phyloP scores from a whole-genome alignment of 192 early-diverging fungal species.

The Backusella mclennaniae region DNA sequence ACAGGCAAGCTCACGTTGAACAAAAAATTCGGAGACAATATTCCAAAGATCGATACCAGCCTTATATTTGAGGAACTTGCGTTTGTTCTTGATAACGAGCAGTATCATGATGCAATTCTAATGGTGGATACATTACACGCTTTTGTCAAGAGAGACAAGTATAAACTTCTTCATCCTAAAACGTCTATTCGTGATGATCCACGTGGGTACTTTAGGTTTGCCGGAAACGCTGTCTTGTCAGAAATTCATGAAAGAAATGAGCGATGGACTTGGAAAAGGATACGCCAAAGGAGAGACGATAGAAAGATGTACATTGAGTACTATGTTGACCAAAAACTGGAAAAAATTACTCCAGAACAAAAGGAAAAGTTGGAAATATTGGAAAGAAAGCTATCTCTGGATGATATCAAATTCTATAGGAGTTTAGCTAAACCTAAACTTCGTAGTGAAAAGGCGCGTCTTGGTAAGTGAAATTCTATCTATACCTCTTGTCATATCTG shows the following conservation, averaged over 20 bases:
- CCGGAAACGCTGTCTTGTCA: constrained; percentile 60
- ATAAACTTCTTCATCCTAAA: constrained; percentile 83
- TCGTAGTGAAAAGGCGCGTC: constrained; percentile 56
- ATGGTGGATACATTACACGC: constrained; percentile 46
- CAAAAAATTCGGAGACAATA: constrained; percentile 12
- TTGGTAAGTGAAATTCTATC: constrained; percentile 24
- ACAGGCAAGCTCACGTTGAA: constrained; percentile 46
- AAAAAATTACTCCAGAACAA: constrained; percentile 37
- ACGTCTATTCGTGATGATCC: constrained; percentile 73
- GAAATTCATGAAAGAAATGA: constrained; percentile 76
- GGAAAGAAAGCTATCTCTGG: constrained; percentile 64
- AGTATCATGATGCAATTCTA: constrained; percentile 67
- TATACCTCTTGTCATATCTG: not conserved
- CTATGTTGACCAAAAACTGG: constrained; percentile 46
- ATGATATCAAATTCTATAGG: constrained; percentile 78
- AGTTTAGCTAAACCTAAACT: constrained; percentile 60
- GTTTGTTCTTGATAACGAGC: constrained; percentile 73
- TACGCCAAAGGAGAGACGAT: constrained; percentile 66
- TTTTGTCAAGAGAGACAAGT: constrained; percentile 39
- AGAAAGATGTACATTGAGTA: constrained; percentile 63
- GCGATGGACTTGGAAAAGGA: constrained; percentile 72
- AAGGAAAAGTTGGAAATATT: constrained; percentile 47
- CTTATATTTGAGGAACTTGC: constrained; percentile 76
- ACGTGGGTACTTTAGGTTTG: constrained; percentile 66
- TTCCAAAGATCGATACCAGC: constrained; percentile 48